Evolutionary conservation across 352 stramenopile genomes (phyloP).

Genomic region (Pythium utonaiense): DNA sequence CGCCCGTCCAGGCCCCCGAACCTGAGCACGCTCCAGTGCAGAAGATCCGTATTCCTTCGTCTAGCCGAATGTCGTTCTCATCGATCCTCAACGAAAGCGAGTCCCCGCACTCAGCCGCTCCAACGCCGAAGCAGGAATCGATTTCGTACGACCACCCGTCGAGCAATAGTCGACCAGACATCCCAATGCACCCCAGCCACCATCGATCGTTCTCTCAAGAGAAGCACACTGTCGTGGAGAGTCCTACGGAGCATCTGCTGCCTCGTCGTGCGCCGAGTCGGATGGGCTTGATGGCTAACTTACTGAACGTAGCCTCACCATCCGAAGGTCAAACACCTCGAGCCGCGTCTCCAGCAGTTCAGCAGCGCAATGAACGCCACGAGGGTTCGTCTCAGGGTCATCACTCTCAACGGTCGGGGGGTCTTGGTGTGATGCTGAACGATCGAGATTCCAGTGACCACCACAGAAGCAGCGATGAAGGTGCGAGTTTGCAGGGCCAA

Average conservation of each 20-base stretch:
- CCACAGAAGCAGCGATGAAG: conserved; percentile 28
- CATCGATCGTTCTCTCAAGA: conserved; percentile 15
- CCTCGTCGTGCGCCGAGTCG: conserved; percentile 38
- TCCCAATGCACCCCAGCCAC: conserved; percentile 13
- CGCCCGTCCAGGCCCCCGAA: conserved; percentile 6
- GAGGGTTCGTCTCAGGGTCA: not conserved
- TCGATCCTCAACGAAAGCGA: conserved; percentile 87
- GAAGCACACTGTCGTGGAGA: conserved; percentile 28
- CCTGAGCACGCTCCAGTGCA: conserved; percentile 13
- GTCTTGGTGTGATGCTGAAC: conserved; percentile 19
- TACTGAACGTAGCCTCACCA: conserved; percentile 65
- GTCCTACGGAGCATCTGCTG: conserved; percentile 59
- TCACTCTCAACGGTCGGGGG: conserved; percentile 11
- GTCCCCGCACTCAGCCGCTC: conserved; percentile 50
- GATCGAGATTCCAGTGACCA: conserved; percentile 26
- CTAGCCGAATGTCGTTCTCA: conserved; percentile 87
- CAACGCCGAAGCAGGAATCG: conserved; percentile 28
- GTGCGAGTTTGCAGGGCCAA: not conserved
- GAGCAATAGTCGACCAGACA: conserved; percentile 17
- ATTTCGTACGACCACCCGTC: conserved; percentile 7
- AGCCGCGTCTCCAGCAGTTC: conserved; percentile 33
- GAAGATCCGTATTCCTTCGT: conserved; percentile 32
- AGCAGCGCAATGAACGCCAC: conserved; percentile 4
- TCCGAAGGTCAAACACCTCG: conserved; percentile 37
- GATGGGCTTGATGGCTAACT: conserved; percentile 75